phyloP scores from a whole-genome alignment of 129 eudicot species.

The Gnaphalium uliginosum region DNA sequence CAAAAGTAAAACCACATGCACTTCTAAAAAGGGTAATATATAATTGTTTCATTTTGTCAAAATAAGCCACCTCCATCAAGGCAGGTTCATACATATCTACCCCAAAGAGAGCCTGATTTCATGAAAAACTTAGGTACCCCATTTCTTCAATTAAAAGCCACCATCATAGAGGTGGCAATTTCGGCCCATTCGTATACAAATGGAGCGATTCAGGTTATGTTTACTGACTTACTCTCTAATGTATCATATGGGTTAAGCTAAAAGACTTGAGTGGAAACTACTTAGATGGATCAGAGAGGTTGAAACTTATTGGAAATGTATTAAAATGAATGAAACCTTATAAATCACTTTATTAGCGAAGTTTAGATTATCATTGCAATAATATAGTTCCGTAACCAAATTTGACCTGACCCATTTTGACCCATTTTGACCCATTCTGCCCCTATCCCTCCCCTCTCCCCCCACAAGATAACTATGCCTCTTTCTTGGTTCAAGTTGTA shows the following conservation, averaged over 20 bases:
- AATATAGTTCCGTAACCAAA: background rate
- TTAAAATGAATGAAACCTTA: background rate
- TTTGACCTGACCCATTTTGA: background rate
- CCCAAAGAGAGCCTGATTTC: slow-evolving; percentile 8
- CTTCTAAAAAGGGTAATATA: background rate
- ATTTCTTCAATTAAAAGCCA: background rate
- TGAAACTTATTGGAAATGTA: background rate
- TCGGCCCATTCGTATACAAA: background rate
- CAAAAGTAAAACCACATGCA: slow-evolving; percentile 9
- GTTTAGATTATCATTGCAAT: too few relatives aligned
- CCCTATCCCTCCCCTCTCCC: background rate
- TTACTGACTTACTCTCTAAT: background rate
- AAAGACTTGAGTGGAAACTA: background rate
- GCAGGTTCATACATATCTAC: background rate
- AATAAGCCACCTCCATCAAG: background rate
- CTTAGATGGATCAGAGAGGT: background rate
- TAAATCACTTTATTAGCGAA: background rate
- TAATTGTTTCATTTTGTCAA: background rate
- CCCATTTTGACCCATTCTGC: background rate
- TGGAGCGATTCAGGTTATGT: background rate
- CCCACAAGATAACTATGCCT: background rate
- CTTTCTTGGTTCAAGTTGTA: background rate
- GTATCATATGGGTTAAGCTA: background rate
- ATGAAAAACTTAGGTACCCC: slow-evolving; percentile 13
- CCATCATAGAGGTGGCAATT: background rate